Conservation (phyloP, 148 eudicot genomes). For the Rhododendron griersonianum region DNA sequence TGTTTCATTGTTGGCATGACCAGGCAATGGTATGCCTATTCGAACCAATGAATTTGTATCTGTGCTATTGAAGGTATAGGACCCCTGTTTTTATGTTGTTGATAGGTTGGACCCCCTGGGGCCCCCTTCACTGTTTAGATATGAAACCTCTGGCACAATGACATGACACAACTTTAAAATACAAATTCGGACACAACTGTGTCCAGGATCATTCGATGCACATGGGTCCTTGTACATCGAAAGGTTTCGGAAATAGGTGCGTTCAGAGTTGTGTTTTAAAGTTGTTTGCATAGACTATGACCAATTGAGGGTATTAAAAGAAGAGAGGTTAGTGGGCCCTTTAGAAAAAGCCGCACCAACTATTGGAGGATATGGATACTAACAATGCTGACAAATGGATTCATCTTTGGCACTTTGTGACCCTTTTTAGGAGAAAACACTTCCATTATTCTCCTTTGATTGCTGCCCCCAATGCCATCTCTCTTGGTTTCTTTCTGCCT, state of each 20-base stretch:
- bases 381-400: constrained; percentile 11
- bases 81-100: background rate
- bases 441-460: constrained; percentile 7
- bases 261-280: background rate
- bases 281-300: too few species aligned
- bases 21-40: background rate
- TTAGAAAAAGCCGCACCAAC: background rate
- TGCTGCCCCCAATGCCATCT: background rate
- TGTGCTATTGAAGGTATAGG: background rate
- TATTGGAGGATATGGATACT: background rate
- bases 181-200: background rate
- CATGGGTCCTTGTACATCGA: too few species aligned
- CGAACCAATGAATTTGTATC: background rate
- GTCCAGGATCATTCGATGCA: background rate
- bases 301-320: background rate
- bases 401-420: background rate
- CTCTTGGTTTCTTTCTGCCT: background rate
- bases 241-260: too few species aligned
- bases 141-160: background rate
- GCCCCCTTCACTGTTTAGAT: background rate
- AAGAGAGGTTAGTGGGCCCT: constrained; percentile 4
- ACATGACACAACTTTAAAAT: background rate
- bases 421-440: background rate
- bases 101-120: background rate
- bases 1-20: background rate